phyloP scores from a whole-genome alignment of 805 yeast genomes.

The Suhomyces emberorum region DNA sequence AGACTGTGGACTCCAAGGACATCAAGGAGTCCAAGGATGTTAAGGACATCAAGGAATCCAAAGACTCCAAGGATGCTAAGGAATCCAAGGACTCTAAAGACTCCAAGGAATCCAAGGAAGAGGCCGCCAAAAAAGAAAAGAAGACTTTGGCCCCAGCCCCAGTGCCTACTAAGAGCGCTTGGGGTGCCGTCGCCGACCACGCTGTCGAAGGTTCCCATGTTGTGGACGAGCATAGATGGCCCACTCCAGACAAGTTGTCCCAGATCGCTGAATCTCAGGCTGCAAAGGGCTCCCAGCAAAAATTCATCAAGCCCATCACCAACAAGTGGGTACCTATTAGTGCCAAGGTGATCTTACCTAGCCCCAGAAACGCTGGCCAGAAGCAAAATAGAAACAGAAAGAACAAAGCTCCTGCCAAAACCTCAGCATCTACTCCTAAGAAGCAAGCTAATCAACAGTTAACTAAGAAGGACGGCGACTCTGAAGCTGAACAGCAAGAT shows the following conservation, averaged over 20 bases:
- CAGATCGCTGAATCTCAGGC: slow-evolving; percentile 13
- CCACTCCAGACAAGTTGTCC: slow-evolving; percentile 34
- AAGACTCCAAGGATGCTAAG: too few relatives aligned
- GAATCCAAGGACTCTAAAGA: slow-evolving; percentile 5
- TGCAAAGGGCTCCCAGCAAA: slow-evolving; percentile 20
- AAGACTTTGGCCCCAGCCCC: slow-evolving; percentile 45
- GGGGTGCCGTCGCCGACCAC: slow-evolving; percentile 28
- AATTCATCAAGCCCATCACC: slow-evolving; percentile 40
- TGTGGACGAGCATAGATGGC: slow-evolving; percentile 44
- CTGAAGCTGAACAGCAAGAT: slow-evolving; percentile 3
- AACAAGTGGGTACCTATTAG: slow-evolving; percentile 45
- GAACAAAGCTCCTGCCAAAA: slow-evolving; percentile 23
- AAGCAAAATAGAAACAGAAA: slow-evolving; percentile 24
- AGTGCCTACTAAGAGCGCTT: slow-evolving; percentile 41
- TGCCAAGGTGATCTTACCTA: slow-evolving; percentile 41
- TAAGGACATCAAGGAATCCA: neutral
- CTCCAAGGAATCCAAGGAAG: slow-evolving; percentile 8
- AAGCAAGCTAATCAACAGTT: slow-evolving; percentile 5
- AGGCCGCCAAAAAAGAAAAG: slow-evolving; percentile 21
- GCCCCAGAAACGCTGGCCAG: slow-evolving; percentile 25
- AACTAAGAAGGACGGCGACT: slow-evolving; percentile 8
- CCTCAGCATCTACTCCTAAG: slow-evolving; percentile 3
- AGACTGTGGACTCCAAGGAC: neutral
- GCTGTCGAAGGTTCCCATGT: slow-evolving; percentile 10
- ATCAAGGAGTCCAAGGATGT: neutral